Base-by-base conservation (phyloP, 768 basidiomycete genomes). In the Tephrocybe rancida region DNA sequence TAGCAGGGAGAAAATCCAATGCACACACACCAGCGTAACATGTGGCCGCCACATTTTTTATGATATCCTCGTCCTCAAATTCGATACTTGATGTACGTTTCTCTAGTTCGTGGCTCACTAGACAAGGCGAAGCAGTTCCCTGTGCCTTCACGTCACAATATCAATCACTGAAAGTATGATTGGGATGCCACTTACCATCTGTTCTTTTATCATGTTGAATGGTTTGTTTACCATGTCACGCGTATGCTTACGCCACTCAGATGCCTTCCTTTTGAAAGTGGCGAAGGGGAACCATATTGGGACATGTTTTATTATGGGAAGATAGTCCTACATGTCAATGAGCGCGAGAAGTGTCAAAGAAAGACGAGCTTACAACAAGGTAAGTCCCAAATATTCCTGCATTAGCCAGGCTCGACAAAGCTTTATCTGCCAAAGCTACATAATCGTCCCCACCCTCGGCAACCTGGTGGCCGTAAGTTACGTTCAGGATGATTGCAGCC, bases 351-450 rank as follows among this genome's bases (percentile, higher is more conserved):
- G 5, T 11, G 11, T 11, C 5, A 38, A 18, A 38, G 29, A 27
- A 32, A 29, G 16, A 18, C 6, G 21, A 62, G 67, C 65, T 50
- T 66, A 78, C 64, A 41, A 80, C 79, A 13, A 78, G 63, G 52
- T 71, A 79, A 2, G 71, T 70, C 7, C 79, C 78, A 58, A 73
- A 76, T 45, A 75, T 68, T 3, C 73, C 75, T 9, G 73, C 75
- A 30, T 64, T 58, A 25, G 68, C 67, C 18, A 77, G 65, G 26
- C 63, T 64, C 5, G 67, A 61, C 21, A 77, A 50, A 3, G 76
- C 74, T 39, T 68, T 58, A 49, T 77, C 73, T 16, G 75, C 75
- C 21, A 78, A 62, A 1, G 70, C 57, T 18, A 79, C 70, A 53
- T 73, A 79, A 16, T 70, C 56, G 52, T 77, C 76, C 5, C 70